These are phyloP conservation scores for Fusarium marasasianum DNA, from an alignment of 2,329 filamentous ascomycete genomes.

Conservation along the genomic window DNA sequence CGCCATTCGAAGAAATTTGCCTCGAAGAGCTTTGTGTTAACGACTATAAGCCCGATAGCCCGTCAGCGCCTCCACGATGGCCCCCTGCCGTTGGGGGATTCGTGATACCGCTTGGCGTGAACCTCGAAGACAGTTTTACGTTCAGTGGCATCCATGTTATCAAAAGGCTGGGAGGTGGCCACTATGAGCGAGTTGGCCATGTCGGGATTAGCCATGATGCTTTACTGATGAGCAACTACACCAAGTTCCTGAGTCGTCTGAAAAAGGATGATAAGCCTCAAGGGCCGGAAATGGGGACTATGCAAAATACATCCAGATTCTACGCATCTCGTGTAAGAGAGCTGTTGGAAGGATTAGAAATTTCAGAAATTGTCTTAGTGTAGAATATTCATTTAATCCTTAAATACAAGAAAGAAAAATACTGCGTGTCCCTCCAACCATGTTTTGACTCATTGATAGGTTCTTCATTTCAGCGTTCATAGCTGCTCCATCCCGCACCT, in stretches of 20 bases:
- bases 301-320: background rate
- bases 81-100: accelerated
- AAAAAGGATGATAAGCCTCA: accelerated
- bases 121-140: background rate
- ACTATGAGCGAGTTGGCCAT: background rate
- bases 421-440: accelerated
- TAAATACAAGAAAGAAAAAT: background rate
- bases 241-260: accelerated
- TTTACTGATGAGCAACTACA: background rate
- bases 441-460: accelerated
- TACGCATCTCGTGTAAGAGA: background rate
- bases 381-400: accelerated
- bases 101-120: background rate
- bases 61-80: accelerated
- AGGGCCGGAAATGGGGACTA: accelerated
- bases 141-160: background rate
- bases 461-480: background rate
- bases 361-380: background rate
- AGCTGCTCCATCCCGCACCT: background rate
- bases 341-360: background rate
- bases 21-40: background rate
- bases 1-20: background rate
- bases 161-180: accelerated
- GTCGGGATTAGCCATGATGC: background rate
- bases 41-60: background rate